A percentile compares a stretch with the other conserved stretches of the same genome.
Evolutionary conservation across 768 basidiomycete genomes (phyloP).

Genomic region (Botryobasidium botryosum): DNA sequence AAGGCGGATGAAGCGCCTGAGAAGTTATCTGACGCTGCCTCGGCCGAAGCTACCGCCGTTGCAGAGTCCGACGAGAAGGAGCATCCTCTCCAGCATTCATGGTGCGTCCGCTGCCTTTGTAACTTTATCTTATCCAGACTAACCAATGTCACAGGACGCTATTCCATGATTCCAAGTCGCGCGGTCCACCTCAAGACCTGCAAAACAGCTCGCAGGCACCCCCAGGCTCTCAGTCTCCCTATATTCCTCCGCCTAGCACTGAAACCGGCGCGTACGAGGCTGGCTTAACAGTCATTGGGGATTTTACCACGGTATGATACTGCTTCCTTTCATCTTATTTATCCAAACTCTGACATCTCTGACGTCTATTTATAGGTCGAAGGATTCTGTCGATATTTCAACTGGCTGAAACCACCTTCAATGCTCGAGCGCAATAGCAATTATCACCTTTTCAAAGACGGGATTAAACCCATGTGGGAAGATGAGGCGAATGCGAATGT

Average conservation of each 20-base stretch:
- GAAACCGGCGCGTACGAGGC: constrained; percentile 72
- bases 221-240: constrained; percentile 3
- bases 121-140: background rate
- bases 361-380: constrained; percentile 37
- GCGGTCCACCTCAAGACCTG: no score
- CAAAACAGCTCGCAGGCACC: no score
- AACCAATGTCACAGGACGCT: constrained; percentile 48
- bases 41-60: background rate
- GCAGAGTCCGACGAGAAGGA: constrained; percentile 5
- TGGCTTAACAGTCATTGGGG: constrained; percentile 69
- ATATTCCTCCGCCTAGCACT: constrained; percentile 20
- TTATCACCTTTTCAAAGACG: constrained; percentile 88
- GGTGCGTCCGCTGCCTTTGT: constrained; percentile 31
- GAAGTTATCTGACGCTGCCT: constrained; percentile 25
- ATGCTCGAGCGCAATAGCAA: constrained; percentile 80
- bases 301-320: constrained; percentile 82
- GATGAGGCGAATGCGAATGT: constrained; percentile 70
- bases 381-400: constrained; percentile 80
- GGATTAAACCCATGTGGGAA: constrained; percentile 97
- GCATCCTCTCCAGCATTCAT: constrained; percentile 70
- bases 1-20: constrained; percentile 33
- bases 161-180: constrained; percentile 75
- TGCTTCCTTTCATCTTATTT: constrained; percentile 10
- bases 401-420: constrained; percentile 86
- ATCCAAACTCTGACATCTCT: background rate